Percentiles rank a stretch among this genome's conserved stretches.
phyloP scores from a whole-genome alignment of 306 rosid species.

The Gleditsia sinensis region DNA sequence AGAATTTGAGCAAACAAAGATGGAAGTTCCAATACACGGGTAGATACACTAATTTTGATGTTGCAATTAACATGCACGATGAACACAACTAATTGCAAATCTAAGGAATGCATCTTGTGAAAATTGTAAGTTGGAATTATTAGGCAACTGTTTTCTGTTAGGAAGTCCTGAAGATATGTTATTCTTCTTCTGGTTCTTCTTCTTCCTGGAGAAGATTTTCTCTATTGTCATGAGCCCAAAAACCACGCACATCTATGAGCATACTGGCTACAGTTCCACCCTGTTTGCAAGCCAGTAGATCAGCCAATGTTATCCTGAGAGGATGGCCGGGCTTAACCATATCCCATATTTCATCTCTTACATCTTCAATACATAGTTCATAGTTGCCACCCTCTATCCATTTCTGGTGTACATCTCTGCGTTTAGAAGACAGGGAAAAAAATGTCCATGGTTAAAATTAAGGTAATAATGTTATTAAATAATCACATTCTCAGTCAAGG shows the following conservation, averaged over 20 bases:
- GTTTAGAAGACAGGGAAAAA: slow-evolving; percentile 15
- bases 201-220: slow-evolving; percentile 99
- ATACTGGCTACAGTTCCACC: slow-evolving; percentile 99
- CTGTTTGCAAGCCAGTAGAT: slow-evolving; percentile 88
- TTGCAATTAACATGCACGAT: slow-evolving; percentile 21
- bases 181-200: slow-evolving; percentile 98
- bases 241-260: slow-evolving; percentile 98
- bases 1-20: slow-evolving; percentile 11
- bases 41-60: slow-evolving; percentile 29
- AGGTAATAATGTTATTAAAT: not conserved
- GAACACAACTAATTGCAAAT: slow-evolving; percentile 42
- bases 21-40: slow-evolving; percentile 14
- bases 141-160: slow-evolving; percentile 40
- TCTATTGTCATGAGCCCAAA: slow-evolving; percentile 99
- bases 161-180: slow-evolving; percentile 20
- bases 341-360: slow-evolving; percentile 97
- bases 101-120: slow-evolving; percentile 39
- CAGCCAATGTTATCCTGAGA: slow-evolving; percentile 71
- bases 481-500: not conserved
- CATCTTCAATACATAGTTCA: slow-evolving; percentile 95
- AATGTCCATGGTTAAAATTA: not conserved
- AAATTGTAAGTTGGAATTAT: slow-evolving; percentile 21
- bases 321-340: slow-evolving; percentile 96
- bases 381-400: slow-evolving; percentile 99
- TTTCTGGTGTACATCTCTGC: slow-evolving; percentile 97